phyloP scores from a whole-genome alignment of 352 stramenopile species.

The Globisporangium solare region DNA sequence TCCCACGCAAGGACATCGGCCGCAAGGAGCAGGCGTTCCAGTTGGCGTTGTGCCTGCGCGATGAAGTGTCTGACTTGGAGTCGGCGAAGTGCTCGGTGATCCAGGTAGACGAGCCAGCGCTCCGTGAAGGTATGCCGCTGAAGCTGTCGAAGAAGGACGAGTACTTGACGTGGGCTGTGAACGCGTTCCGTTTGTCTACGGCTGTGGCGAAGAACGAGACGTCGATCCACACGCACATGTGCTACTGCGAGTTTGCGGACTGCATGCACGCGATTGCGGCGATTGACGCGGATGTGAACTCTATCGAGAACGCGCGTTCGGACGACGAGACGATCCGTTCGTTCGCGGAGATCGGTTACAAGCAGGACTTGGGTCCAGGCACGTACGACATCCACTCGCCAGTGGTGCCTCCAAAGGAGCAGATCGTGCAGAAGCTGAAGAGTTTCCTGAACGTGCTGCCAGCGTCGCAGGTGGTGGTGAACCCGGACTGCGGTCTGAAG shows the following conservation, averaged over 20 bases:
- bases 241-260: conserved; percentile 94
- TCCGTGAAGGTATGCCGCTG: conserved; percentile 91
- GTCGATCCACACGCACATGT: conserved; percentile 95
- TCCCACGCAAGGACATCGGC: conserved; percentile 88
- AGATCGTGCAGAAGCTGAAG: conserved; percentile 86
- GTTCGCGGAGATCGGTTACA: conserved; percentile 89
- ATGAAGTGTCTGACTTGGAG: conserved; percentile 91
- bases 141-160: conserved; percentile 80
- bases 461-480: conserved; percentile 79
- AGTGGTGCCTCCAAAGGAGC: conserved; percentile 83
- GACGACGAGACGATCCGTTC: conserved; percentile 88
- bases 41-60: conserved; percentile 83
- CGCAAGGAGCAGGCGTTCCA: conserved; percentile 89
- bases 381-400: conserved; percentile 95
- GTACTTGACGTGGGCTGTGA: conserved; percentile 75
- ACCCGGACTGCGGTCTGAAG: conserved; percentile 93
- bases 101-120: conserved; percentile 90
- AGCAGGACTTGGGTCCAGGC: conserved; percentile 87
- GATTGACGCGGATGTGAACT: conserved; percentile 93
- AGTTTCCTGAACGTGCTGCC: conserved; percentile 82
- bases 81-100: conserved; percentile 86
- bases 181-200: conserved; percentile 87
- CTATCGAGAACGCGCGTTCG: conserved; percentile 91
- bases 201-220: conserved; percentile 84
- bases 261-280: conserved; percentile 91